Evolutionary conservation across 345 rosid species (phyloP).

Genomic region (Zanthoxylum bungeanum): DNA sequence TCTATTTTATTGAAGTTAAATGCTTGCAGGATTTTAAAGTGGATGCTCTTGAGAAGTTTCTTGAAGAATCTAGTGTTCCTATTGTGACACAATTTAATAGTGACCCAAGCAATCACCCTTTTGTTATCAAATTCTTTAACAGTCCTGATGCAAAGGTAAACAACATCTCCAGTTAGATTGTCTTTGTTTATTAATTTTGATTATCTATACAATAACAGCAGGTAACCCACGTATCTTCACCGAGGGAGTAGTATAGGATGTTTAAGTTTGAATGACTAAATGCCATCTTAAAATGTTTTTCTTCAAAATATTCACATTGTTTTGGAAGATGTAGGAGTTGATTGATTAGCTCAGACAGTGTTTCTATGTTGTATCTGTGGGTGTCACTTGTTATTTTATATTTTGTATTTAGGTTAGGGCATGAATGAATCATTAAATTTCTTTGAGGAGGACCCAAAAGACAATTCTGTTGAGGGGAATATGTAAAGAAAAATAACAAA

Average conservation of each 20-base stretch:
- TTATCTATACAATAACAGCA: not conserved
- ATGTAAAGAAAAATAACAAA: not conserved
- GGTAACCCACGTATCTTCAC: not conserved
- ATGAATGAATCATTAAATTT: no score
- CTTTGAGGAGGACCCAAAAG: no score
- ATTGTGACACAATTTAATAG: constrained; percentile 62
- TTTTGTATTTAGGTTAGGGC: not conserved
- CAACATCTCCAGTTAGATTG: not conserved
- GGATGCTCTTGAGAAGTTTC: constrained; percentile 76
- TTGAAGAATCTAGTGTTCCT: constrained; percentile 74
- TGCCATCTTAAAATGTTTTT: not conserved
- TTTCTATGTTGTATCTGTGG: not conserved
- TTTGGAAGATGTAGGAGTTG: not conserved
- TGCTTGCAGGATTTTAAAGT: constrained; percentile 65
- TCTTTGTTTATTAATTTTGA: not conserved
- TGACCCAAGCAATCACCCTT: constrained; percentile 78
- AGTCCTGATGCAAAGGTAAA: constrained; percentile 71
- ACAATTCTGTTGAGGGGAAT: no score
- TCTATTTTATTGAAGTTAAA: not conserved
- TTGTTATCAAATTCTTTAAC: constrained; percentile 72
- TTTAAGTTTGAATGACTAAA: not conserved
- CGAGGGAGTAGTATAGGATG: not conserved
- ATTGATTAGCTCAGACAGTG: not conserved
- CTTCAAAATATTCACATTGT: not conserved
- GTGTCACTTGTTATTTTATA: not conserved